Base-by-base conservation (phyloP, 805 yeast species). In the Pichia ethanolica region DNA sequence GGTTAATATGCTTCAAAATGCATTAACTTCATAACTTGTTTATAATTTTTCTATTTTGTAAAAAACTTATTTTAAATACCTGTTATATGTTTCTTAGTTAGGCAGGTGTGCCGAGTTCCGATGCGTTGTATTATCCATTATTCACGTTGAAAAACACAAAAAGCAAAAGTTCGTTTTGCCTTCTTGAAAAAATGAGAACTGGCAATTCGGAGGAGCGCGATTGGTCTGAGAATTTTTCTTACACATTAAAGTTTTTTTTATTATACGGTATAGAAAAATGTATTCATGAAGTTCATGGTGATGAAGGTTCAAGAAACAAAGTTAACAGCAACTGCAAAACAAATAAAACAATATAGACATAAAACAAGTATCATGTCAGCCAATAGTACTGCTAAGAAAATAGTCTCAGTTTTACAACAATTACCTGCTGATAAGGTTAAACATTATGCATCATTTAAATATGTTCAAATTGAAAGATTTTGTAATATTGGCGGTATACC, bases 401-500 rank as follows among this genome's bases (percentile, higher is more conserved):
- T 86, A 44, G 76, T 85, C 33, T 70, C 72, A 35, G 67, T 81
- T 11, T 65, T 86, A 44, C 82, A 81, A 55, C 75, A 75, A 26
- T 71, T 84, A 40, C 95, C 95, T 13, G 73, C 77, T 51, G 93
- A 86, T 57, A 75, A 82, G 52, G 72, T 86, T 46, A 76, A 76
- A 56, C 88, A 83, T 61, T 72, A 81, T 53, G 80, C 86, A 0
- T 82, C 88, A 6, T 83, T 86, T 68, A 86, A 81, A 59, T 82
- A 78, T 42, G 63, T 76, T 0, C 93, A 86, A 64, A 67, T 84
- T 37, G 76, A 76, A 52, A 69, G 83, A 62, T 78, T 75, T 51
- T 71, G 75, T 58, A 69, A 71, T 20, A 63, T 79, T 12, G 82
- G 82, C 3, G 79, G 80, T 4, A 49, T 77, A 12, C 70, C 72